These are phyloP conservation scores for Lachancea quebecensis DNA, from an alignment of 805 yeast genomes.

Conservation along the genomic window DNA sequence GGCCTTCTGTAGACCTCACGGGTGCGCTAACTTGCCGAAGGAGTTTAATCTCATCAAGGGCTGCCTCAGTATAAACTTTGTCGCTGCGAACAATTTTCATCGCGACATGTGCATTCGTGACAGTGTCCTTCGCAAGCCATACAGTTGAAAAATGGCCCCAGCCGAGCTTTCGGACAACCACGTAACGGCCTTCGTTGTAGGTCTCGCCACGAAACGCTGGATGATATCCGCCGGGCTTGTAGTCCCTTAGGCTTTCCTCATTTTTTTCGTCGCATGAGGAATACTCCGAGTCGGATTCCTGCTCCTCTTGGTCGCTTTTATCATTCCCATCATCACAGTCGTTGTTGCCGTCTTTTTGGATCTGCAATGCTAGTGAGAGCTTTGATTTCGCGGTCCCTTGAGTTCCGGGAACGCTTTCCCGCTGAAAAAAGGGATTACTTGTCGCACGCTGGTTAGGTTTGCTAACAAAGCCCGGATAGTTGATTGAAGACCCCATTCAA, in stretches of 20 bases:
- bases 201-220: slow-evolving; percentile 86
- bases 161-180: slow-evolving; percentile 82
- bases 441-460: slow-evolving; percentile 6
- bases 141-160: slow-evolving; percentile 99
- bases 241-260: slow-evolving; percentile 84
- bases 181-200: slow-evolving; percentile 69
- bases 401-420: slow-evolving; percentile 7
- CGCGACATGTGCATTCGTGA: slow-evolving; percentile 69
- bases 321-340: not conserved
- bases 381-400: slow-evolving; percentile 16
- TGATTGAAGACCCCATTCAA: slow-evolving; percentile 17
- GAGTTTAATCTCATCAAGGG: slow-evolving; percentile 84
- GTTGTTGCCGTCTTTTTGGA: slow-evolving; percentile 5
- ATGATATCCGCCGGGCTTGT: slow-evolving; percentile 90
- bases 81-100: slow-evolving; percentile 92
- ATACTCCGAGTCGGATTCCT: slow-evolving; percentile 32
- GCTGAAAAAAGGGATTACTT: slow-evolving; percentile 7
- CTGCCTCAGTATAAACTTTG: slow-evolving; percentile 85
- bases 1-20: slow-evolving; percentile 14
- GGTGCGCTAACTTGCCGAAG: slow-evolving; percentile 55
- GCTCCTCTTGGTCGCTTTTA: slow-evolving; percentile 18
- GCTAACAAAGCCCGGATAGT: slow-evolving; percentile 16
- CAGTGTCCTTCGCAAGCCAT: slow-evolving; percentile 70
- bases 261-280: slow-evolving; percentile 40
- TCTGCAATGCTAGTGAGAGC: slow-evolving; percentile 23